Conservation (phyloP, 2,329 filamentous ascomycete species). For the Fusarium decemcellulare region DNA sequence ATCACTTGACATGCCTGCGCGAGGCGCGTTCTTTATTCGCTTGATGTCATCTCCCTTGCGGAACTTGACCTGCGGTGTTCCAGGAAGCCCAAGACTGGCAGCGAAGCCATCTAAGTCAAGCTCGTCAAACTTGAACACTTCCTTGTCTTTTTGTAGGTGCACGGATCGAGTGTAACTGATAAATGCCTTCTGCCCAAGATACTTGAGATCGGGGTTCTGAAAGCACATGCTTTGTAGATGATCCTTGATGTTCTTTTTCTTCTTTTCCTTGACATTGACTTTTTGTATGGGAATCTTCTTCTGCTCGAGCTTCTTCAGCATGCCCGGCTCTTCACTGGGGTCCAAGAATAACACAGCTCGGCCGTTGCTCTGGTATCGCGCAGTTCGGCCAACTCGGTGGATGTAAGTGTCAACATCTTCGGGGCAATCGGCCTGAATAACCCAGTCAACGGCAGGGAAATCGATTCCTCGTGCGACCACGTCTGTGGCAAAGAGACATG, state of each 20-base stretch:
- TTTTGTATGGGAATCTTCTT: slow-evolving; percentile 92
- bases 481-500: slow-evolving; percentile 95
- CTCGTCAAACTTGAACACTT: slow-evolving; percentile 87
- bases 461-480: slow-evolving; percentile 95
- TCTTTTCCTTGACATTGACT: slow-evolving; percentile 90
- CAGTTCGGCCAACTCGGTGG: slow-evolving; percentile 93
- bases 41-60: slow-evolving; percentile 91
- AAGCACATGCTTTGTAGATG: slow-evolving; percentile 97
- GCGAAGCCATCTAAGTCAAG: slow-evolving; percentile 91
- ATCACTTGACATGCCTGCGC: slow-evolving; percentile 75
- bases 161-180: slow-evolving; percentile 90
- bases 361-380: slow-evolving; percentile 91
- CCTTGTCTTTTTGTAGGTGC: slow-evolving; percentile 91
- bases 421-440: slow-evolving; percentile 97
- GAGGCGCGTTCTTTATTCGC: slow-evolving; percentile 86
- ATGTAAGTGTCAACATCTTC: slow-evolving; percentile 99
- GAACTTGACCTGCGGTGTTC: slow-evolving; percentile 93
- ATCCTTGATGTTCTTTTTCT: slow-evolving; percentile 87
- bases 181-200: slow-evolving; percentile 96
- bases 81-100: slow-evolving; percentile 87
- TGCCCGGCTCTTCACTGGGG: slow-evolving; percentile 92
- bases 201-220: slow-evolving; percentile 93
- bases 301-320: slow-evolving; percentile 85
- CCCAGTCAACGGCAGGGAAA: slow-evolving; percentile 97
- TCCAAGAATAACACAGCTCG: slow-evolving; percentile 92